phyloP scores from a whole-genome alignment of 768 basidiomycete species.

The Podaxis pistillaris region DNA sequence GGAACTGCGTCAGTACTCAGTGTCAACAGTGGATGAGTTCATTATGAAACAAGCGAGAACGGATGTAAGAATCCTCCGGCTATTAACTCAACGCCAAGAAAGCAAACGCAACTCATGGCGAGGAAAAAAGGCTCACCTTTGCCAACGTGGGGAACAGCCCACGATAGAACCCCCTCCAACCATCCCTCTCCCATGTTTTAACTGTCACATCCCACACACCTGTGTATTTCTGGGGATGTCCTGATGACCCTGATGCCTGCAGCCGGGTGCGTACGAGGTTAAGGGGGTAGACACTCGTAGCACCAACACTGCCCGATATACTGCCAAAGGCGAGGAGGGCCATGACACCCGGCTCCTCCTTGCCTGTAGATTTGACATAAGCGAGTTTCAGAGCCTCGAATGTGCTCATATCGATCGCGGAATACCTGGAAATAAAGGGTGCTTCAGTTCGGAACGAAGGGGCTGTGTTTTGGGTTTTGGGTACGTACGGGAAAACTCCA shows the following conservation, averaged over 20 bases:
- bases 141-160: conserved; percentile 91
- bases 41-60: conserved; percentile 11
- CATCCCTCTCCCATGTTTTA: conserved; percentile 81
- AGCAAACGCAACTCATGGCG: neutral
- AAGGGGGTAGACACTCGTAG: conserved; percentile 89
- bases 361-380: conserved; percentile 82
- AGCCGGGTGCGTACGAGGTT: conserved; percentile 92
- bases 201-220: conserved; percentile 83
- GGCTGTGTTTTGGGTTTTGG: neutral
- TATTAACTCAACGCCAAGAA: neutral
- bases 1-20: neutral
- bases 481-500: conserved; percentile 89
- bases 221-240: conserved; percentile 88
- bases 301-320: conserved; percentile 90
- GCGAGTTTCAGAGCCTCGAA: conserved; percentile 94
- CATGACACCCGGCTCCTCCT: conserved; percentile 87
- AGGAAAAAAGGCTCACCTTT: conserved; percentile 52
- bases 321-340: conserved; percentile 90
- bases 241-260: conserved; percentile 94
- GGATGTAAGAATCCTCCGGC: conserved; percentile 7
- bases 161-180: conserved; percentile 93
- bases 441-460: conserved; percentile 1
- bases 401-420: conserved; percentile 97
- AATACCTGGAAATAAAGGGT: conserved; percentile 49
- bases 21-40: neutral